Conservation (phyloP, 2,329 filamentous ascomycete genomes). For the Dothistroma pini region DNA sequence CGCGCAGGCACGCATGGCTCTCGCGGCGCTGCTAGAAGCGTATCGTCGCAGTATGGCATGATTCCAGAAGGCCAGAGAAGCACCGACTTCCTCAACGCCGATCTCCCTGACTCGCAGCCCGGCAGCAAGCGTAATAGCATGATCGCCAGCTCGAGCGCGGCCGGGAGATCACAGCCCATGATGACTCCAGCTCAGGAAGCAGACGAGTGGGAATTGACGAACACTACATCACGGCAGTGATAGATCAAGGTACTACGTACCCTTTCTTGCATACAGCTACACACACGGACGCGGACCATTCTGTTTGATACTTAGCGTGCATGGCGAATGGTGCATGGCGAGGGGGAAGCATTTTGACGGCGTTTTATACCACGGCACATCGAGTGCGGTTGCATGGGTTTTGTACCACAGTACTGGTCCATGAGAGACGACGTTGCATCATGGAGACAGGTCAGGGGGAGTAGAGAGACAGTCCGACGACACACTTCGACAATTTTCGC, state of each 20-base stretch:
- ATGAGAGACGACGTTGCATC: neutral
- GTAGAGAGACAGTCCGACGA: neutral
- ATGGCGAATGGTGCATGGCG: slow-evolving; percentile 1
- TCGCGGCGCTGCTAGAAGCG: slow-evolving; percentile 18
- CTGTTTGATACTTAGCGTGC: neutral
- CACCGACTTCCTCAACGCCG: slow-evolving; percentile 17
- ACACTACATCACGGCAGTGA: slow-evolving; percentile 15
- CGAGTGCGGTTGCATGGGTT: neutral
- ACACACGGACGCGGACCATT: neutral
- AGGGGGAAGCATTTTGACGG: neutral
- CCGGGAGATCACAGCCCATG: slow-evolving; percentile 6
- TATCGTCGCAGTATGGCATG: slow-evolving; percentile 10
- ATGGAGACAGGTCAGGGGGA: neutral
- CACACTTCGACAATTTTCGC: neutral
- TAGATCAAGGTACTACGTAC: neutral
- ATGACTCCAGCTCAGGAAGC: slow-evolving; percentile 25
- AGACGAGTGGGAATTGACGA: slow-evolving; percentile 23
- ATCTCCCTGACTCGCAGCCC: slow-evolving; percentile 12
- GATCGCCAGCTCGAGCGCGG: slow-evolving; percentile 8
- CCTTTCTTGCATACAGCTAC: neutral
- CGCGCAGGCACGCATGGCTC: slow-evolving; percentile 33
- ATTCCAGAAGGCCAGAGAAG: slow-evolving; percentile 18
- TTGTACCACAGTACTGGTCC: neutral
- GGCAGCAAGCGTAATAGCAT: slow-evolving; percentile 18
- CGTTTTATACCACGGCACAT: slow-evolving; percentile 1